Evolutionary conservation across 2,329 filamentous ascomycete genomes (phyloP).

Genomic region (Thielaviopsis populi): DNA sequence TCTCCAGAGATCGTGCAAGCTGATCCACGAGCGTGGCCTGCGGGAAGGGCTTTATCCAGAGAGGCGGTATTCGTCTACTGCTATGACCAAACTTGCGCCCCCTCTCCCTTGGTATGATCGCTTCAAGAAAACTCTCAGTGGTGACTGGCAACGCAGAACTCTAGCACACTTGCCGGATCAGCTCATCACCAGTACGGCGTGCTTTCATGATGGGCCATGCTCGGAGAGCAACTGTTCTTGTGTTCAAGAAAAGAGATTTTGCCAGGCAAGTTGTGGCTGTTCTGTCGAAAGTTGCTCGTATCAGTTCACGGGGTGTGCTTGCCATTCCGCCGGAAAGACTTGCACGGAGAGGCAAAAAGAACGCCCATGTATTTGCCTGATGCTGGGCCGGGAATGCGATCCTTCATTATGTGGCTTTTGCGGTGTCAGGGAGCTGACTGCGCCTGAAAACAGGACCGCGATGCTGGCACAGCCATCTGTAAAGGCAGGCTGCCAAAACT

Average conservation of each 20-base stretch:
- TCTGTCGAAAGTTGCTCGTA: slow-evolving; percentile 42
- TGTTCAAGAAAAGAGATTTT: slow-evolving; percentile 44
- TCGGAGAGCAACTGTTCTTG: slow-evolving; percentile 46
- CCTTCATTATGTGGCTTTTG: slow-evolving; percentile 58
- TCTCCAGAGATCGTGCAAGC: slow-evolving; percentile 14
- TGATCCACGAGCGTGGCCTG: not conserved
- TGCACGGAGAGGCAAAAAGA: slow-evolving; percentile 43
- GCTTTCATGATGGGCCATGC: slow-evolving; percentile 55
- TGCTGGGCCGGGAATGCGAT: slow-evolving; percentile 66
- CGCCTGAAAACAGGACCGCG: slow-evolving; percentile 3
- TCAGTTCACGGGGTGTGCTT: slow-evolving; percentile 53
- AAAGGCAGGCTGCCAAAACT: slow-evolving; percentile 53
- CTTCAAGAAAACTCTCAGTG: slow-evolving; percentile 36
- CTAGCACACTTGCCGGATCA: slow-evolving; percentile 40
- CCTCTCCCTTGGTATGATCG: slow-evolving; percentile 42
- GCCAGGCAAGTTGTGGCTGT: slow-evolving; percentile 58
- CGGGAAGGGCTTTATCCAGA: not conserved
- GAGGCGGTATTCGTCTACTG: not conserved
- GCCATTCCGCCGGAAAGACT: slow-evolving; percentile 43
- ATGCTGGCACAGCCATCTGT: slow-evolving; percentile 31
- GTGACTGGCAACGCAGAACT: slow-evolving; percentile 42
- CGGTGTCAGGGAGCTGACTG: slow-evolving; percentile 30
- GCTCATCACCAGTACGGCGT: slow-evolving; percentile 47
- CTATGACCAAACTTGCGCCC: slow-evolving; percentile 22
- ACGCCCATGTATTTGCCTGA: slow-evolving; percentile 52